A percentile compares a stretch with the other conserved stretches of the same genome.
These are phyloP conservation scores for Phyllostachys edulis DNA, from an alignment of 176 grass and related monocot genomes.

Conservation along the genomic window DNA sequence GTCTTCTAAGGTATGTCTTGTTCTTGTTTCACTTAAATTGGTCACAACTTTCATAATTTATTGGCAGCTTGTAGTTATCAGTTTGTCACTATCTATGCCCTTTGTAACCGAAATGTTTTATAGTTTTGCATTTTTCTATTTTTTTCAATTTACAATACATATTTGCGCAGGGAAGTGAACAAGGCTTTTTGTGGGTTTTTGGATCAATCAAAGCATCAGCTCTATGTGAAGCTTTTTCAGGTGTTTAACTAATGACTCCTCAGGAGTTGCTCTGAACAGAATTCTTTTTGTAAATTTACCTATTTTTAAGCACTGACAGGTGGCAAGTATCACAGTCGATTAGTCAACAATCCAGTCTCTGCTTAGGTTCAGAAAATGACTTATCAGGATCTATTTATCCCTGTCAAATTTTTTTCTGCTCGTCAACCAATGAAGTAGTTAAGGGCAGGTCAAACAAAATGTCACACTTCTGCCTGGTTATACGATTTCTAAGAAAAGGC, in stretches of 20 bases:
- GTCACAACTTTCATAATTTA: not conserved
- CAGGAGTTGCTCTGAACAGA: not conserved
- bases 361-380: not conserved
- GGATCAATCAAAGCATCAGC: conserved; percentile 47
- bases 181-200: conserved; percentile 95
- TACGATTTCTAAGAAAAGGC: conserved; percentile 9
- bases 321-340: not conserved
- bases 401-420: not conserved
- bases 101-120: not conserved
- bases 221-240: conserved; percentile 47
- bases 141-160: not conserved
- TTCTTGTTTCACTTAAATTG: conserved; percentile 5
- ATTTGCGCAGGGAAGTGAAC: conserved; percentile 65
- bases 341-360: not conserved
- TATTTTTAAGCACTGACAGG: not conserved
- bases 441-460: not conserved
- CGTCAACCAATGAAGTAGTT: not conserved
- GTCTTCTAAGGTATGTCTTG: conserved; percentile 62
- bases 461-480: not conserved
- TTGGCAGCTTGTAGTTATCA: not conserved
- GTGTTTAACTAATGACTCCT: conserved; percentile 21
- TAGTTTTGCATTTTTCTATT: not conserved
- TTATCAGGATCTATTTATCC: not conserved
- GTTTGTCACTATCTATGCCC: not conserved
- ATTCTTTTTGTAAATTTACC: not conserved